Conservation (phyloP, 2,329 filamentous ascomycete genomes). For the Huntiella bhutanensis region DNA sequence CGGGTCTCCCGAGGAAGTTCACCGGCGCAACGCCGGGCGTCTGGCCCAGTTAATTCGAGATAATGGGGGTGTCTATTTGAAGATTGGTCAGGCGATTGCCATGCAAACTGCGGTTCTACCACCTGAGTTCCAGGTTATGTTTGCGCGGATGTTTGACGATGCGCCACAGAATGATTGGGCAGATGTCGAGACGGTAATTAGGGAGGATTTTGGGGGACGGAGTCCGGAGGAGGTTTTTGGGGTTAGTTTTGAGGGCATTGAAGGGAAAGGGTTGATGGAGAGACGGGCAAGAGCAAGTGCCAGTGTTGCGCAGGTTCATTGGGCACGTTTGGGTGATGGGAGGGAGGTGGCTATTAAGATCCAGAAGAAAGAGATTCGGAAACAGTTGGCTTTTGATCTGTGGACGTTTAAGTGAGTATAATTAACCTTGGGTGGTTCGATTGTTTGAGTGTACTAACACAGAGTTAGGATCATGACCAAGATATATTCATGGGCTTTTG, state of each 20-base stretch:
- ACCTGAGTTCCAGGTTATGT: conserved; percentile 92
- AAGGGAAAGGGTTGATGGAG: conserved; percentile 47
- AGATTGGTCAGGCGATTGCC: conserved; percentile 94
- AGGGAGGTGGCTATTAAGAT: conserved; percentile 90
- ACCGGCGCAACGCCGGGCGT: conserved; percentile 65
- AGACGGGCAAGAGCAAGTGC: conserved; percentile 51
- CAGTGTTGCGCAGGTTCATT: conserved; percentile 92
- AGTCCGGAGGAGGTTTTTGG: conserved; percentile 83
- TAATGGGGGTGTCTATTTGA: conserved; percentile 89
- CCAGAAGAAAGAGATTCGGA: conserved; percentile 83
- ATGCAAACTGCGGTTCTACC: conserved; percentile 94
- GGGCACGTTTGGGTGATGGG: conserved; percentile 71
- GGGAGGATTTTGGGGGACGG: conserved; percentile 71
- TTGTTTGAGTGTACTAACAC: background rate
- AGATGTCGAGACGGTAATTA: conserved; percentile 68
- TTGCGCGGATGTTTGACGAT: conserved; percentile 91
- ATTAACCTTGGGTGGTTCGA: background rate
- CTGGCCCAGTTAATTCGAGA: conserved; percentile 62
- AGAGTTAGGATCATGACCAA: conserved; percentile 48
- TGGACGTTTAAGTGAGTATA: conserved; percentile 72
- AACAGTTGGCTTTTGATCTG: conserved; percentile 84
- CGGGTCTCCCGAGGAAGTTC: conserved; percentile 56
- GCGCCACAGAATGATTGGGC: conserved; percentile 82
- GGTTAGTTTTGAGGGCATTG: conserved; percentile 56
- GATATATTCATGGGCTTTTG: conserved; percentile 74